A percentile compares a stretch with the other conserved stretches of the same genome.
Evolutionary conservation across 192 early-diverging fungal species (phyloP).

Genomic region (Rhizophagus sp.): DNA sequence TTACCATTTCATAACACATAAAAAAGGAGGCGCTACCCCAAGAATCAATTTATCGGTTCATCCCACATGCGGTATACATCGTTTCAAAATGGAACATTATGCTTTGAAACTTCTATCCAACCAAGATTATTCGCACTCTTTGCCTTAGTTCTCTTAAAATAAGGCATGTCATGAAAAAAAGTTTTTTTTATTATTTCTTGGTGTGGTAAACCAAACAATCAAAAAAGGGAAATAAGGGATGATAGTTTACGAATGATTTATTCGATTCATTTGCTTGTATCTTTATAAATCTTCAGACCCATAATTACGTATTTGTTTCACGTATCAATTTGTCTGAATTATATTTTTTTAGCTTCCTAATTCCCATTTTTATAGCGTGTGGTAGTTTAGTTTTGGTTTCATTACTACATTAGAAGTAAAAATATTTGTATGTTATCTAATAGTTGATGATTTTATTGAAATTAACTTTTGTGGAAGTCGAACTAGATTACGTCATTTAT

Average conservation of each 20-base stretch:
- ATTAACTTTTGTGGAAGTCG: no score
- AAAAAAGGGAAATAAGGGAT: not conserved
- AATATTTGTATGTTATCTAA: not conserved
- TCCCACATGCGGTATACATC: not conserved
- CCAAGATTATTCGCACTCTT: not conserved
- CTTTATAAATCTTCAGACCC: not conserved
- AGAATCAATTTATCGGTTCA: not conserved
- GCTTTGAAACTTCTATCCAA: not conserved
- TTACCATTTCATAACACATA: not conserved
- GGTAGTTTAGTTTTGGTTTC: not conserved
- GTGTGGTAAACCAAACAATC: not conserved
- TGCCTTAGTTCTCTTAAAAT: not conserved
- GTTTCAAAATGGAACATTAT: not conserved
- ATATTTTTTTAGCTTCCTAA: not conserved
- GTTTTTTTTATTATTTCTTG: not conserved
- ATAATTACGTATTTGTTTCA: not conserved
- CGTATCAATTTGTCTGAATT: not conserved
- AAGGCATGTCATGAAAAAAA: not conserved
- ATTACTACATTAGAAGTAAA: not conserved
- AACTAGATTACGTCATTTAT: no score
- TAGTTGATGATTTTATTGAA: not conserved
- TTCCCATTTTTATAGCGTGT: not conserved
- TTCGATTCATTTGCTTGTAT: not conserved
- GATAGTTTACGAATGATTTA: not conserved
- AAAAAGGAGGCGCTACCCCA: not conserved